Evolutionary conservation across 2,329 filamentous ascomycete genomes (phyloP).

Genomic region (Elsinoe arachidis): DNA sequence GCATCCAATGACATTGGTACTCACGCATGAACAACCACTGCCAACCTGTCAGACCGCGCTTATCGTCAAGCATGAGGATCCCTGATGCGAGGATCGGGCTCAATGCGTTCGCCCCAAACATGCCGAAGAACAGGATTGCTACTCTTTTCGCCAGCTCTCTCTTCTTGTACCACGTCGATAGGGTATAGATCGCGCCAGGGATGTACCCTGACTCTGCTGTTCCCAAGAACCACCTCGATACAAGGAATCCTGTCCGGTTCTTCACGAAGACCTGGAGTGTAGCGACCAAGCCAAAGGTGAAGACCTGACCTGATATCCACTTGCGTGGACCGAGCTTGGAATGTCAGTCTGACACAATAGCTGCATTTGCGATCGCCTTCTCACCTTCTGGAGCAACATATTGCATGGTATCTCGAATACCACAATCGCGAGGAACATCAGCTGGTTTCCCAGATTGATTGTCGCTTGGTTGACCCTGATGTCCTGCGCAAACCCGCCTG

Average conservation of each 20-base stretch:
- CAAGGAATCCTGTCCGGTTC: not conserved
- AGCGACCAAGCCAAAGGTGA: slow-evolving; percentile 41
- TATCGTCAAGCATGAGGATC: not conserved
- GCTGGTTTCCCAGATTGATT: slow-evolving; percentile 46
- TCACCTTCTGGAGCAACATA: slow-evolving; percentile 32
- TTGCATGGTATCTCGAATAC: slow-evolving; percentile 46
- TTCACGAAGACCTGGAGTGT: slow-evolving; percentile 30
- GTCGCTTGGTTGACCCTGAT: slow-evolving; percentile 39
- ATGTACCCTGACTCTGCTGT: slow-evolving; percentile 24
- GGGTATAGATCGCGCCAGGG: slow-evolving; percentile 35
- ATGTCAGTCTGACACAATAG: not conserved
- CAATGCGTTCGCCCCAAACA: not conserved
- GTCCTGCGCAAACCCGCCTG: slow-evolving; percentile 38
- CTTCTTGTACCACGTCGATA: slow-evolving; percentile 34
- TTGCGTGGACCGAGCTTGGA: slow-evolving; percentile 22
- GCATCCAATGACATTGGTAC: not conserved
- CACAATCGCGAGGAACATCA: slow-evolving; percentile 46
- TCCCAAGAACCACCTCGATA: not conserved
- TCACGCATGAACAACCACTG: slow-evolving; percentile 5
- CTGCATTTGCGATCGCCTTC: not conserved
- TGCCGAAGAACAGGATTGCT: slow-evolving; percentile 1
- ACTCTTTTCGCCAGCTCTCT: not conserved
- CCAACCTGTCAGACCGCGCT: slow-evolving; percentile 2
- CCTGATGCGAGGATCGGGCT: not conserved
- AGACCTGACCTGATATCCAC: slow-evolving; percentile 43